Base-by-base conservation (phyloP, 1,139 yeast species). In the Nakaseomyces sp. region DNA sequence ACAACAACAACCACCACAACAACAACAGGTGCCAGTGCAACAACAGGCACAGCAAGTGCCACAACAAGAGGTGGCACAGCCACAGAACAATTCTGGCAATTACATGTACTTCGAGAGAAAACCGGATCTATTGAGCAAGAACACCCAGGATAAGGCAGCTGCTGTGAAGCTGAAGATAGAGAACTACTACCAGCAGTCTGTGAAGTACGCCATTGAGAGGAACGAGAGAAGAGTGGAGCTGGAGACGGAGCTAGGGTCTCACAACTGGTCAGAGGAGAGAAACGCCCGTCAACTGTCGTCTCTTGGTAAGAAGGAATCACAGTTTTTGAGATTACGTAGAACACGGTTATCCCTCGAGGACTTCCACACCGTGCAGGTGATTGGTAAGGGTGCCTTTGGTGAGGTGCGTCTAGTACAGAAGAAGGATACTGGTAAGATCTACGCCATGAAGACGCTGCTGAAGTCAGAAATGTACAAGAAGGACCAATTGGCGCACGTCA, bases 311-410 rank as follows among this genome's bases (percentile, higher is more conserved):
- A 83, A 83, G 52, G 93, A 83, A 64, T 80, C 88, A 0, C 89
- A 81, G 56, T 83, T 81, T 53, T 70, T 83, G 56, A 70, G 93
- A 55, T 68, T 83, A 47, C 71, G 91, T 61, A 73, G 93, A 67
- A 83, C 93, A 3, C 77, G 86, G 60, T 65, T 83, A 44, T 72
- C 87, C 0, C 62, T 83, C 42, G 89, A 81, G 43, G 93, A 83
- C 64, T 83, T 83, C 60, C 74, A 71, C 46, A 82, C 91, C 0
- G 89, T 83, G 25, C 83, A 83, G 61, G 91, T 83, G 17, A 83
- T 83, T 55, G 93, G 93, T 54, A 83, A 83, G 61, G 93, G 93
- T 61, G 93, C 93, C 0, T 83, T 83, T 65, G 93, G 93, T 55
- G 93, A 83, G 58, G 93, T 83, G 39, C 68, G 93, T 56, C 67